Evolutionary conservation across 2,329 filamentous ascomycete genomes (phyloP), one percentile per base, ranked within the genome.

Genomic region (Venturia effusa): DNA sequence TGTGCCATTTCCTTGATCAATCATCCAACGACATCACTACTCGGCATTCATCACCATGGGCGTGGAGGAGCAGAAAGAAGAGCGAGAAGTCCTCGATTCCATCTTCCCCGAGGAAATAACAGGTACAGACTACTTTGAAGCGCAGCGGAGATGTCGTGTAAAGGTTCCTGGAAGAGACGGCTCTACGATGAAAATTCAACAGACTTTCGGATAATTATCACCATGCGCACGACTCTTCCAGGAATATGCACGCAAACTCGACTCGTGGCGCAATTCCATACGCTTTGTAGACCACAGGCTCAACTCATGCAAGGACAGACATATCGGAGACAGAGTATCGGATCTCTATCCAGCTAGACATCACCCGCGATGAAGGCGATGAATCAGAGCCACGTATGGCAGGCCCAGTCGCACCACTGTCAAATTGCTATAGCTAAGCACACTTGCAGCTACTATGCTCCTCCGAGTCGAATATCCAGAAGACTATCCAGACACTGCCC

Each of bases 51-150:
- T 41, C 59, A 43, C 34, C 61, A 82, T 82, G 80, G 80, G 80
- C 32, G 69, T 74, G 65, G 93, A 97, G 81, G 94, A 99, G 66
- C 94, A 99, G 76, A 79, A 87, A 68, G 94, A 99, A 79, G 94
- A 99, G 83, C 88, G 92, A 67, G 94, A 99, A 77, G 93, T 99
- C 70, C 90, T 99, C 74, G 91, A 96, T 73, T 97, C 93, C 66
- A 99, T 99, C 73, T 99, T 97, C 70, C 92, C 94, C 1, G 93
- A 99, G 66, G 94, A 99, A 79, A 96, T 99, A 70, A 93, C 88
- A 83, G 89, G 92, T 93, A 72, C 59, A 37, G 32, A 24, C 37
- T 17, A 10, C 37, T 8, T 22, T 8, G 10, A 17, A 34, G 17
- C 48, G 30, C 7, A 6, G 2, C 13, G 48, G 13, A 30, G 13